These are phyloP conservation scores for Sporothrix humicola DNA, from an alignment of 2,329 filamentous ascomycete species.

Conservation along the genomic window DNA sequence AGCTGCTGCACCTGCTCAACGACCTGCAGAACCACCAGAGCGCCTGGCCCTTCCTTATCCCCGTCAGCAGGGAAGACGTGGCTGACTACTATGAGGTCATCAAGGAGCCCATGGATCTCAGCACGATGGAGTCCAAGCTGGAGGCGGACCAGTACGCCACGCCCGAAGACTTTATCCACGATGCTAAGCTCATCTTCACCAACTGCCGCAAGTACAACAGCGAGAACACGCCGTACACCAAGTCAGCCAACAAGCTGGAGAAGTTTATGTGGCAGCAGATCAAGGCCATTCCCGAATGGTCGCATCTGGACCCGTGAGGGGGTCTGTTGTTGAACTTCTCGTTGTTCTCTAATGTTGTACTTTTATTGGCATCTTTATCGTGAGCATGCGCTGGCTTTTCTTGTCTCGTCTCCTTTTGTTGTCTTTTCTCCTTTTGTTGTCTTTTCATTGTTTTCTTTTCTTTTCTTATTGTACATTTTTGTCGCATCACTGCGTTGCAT, in stretches of 20 bases:
- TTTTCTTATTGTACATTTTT: constrained; percentile 1
- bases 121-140: constrained; percentile 93
- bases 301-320: constrained; percentile 58
- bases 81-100: constrained; percentile 99
- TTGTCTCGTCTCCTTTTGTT: neutral
- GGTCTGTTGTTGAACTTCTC: neutral
- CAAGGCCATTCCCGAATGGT: constrained; percentile 92
- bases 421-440: neutral
- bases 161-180: constrained; percentile 89
- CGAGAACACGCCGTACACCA: constrained; percentile 91
- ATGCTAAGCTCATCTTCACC: constrained; percentile 87
- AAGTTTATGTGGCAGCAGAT: constrained; percentile 97
- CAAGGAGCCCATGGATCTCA: constrained; percentile 95
- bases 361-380: neutral
- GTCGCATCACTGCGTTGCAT: constrained; percentile 12
- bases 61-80: constrained; percentile 94
- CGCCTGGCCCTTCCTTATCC: constrained; percentile 92
- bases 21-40: constrained; percentile 92
- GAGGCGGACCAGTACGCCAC: constrained; percentile 90
- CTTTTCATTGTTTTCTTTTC: neutral
- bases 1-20: constrained; percentile 89
- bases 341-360: neutral
- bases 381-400: neutral
- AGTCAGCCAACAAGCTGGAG: constrained; percentile 89
- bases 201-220: constrained; percentile 98